These are phyloP conservation scores for Elongisporangium anandrum DNA, from an alignment of 352 stramenopile genomes.

Conservation along the genomic window DNA sequence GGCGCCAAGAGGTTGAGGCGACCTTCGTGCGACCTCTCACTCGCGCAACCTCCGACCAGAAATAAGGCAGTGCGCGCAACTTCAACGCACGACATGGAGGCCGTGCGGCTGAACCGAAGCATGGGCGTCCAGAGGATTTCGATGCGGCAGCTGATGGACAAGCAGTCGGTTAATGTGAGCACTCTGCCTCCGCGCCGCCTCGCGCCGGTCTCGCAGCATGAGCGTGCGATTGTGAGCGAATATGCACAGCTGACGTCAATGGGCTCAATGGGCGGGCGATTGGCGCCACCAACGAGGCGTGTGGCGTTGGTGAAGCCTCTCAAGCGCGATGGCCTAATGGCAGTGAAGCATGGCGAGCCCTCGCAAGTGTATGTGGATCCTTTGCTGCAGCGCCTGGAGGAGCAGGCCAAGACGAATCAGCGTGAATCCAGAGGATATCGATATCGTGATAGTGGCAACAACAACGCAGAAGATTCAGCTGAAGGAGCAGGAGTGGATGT, in stretches of 20 bases:
- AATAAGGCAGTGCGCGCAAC: not conserved
- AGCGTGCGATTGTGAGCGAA: not conserved
- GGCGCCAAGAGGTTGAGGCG: constrained; percentile 6
- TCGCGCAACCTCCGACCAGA: not conserved
- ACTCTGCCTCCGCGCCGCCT: not conserved
- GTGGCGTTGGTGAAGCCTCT: not conserved
- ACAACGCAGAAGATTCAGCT: not conserved
- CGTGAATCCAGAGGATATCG: not conserved
- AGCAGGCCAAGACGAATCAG: not conserved
- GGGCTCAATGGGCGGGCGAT: not conserved
- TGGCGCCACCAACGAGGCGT: not conserved
- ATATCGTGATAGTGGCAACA: not conserved
- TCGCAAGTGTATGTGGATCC: not conserved
- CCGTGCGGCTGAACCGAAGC: not conserved
- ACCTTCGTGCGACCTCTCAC: constrained; percentile 15
- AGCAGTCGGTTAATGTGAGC: not conserved
- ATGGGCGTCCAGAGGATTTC: not conserved
- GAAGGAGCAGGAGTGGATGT: not conserved
- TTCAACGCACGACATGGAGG: not conserved
- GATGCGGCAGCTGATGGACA: not conserved
- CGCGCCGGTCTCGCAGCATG: not conserved
- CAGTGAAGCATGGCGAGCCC: not conserved
- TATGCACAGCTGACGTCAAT: not conserved
- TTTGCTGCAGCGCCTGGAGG: not conserved
- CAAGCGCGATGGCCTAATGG: not conserved